Conservation (phyloP, 805 yeast species). For the Sungouiozyma ichnusensis region DNA sequence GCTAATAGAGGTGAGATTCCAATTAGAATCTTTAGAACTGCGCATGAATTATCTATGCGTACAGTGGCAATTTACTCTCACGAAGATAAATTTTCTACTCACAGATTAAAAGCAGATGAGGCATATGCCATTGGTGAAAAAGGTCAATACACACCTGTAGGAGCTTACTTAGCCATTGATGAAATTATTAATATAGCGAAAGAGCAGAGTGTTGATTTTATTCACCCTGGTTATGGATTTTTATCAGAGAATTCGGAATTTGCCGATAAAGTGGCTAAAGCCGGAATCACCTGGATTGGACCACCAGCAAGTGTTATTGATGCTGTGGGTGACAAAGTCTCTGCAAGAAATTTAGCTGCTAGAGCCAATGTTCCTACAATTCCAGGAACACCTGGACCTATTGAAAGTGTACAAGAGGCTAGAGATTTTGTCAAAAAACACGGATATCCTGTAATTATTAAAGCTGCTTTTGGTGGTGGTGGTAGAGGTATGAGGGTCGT, state of each 20-base stretch:
- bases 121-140: constrained; percentile 83
- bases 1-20: constrained; percentile 85
- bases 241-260: constrained; percentile 85
- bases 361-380: constrained; percentile 81
- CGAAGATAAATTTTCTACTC: constrained; percentile 91
- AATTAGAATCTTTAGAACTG: constrained; percentile 85
- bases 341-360: constrained; percentile 82
- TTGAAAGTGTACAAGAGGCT: constrained; percentile 71
- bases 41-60: constrained; percentile 94
- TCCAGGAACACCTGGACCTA: constrained; percentile 98
- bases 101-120: constrained; percentile 88
- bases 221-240: constrained; percentile 91
- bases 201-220: constrained; percentile 68
- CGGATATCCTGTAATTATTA: constrained; percentile 94
- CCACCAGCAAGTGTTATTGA: constrained; percentile 84
- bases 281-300: constrained; percentile 93
- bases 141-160: constrained; percentile 90
- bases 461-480: constrained; percentile 99
- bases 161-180: constrained; percentile 90
- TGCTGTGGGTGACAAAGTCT: constrained; percentile 92
- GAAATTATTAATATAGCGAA: constrained; percentile 84
- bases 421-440: constrained; percentile 64
- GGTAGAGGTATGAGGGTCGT: constrained; percentile 99
- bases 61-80: constrained; percentile 96
- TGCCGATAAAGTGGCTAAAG: constrained; percentile 81